Evolutionary conservation across 805 yeast species (phyloP), one percentile per base, ranked within the genome.

Genomic region (Saccharomycopsis javanensis): DNA sequence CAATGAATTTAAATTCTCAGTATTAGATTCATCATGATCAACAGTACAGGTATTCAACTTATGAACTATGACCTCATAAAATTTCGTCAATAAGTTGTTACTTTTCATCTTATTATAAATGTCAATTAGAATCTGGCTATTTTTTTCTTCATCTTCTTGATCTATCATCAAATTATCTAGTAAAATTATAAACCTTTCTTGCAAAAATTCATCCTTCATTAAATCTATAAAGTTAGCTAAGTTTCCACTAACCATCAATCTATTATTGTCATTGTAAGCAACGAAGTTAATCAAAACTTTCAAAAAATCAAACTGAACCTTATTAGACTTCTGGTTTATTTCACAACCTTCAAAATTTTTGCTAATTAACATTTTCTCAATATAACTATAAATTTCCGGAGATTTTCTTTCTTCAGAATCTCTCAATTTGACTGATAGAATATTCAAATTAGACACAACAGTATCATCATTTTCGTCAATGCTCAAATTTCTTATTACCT

Each of bases 211-310:
- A 13, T 48, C 34, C 33, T 54, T 57, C n/a, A 42, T 16, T 11
- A 56, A 15, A 5, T 52, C 55, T 28, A n/a, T n/a, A 16, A 28
- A 30, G 35, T 53, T 56, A 28, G 1, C 8, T 5, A 16, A 13
- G 7, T 28, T 42, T 10, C 30, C 15, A 20, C 35, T 16, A 27
- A 58, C 51, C 28, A 38, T n/a, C n/a, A 55, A 31, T 35, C 62
- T 28, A 48, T 60, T 60, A 4, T 33, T 20, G 42, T 55, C 53
- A 52, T 54, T 57, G 27, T 60, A 42, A 6, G 60, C 62, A 8
- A 57, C 56, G 20, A 46, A 55, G 27, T 60, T 60, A 3, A 60
- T 51, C 4, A 60, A 25, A 45, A 60, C 62, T 15, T 58, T 51
- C 10, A 57, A 35, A 20, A 60, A 51, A 20, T 57, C 57, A 31